These are phyloP conservation scores for Thraustochytrium striatum DNA, from an alignment of 352 stramenopile species.

Conservation along the genomic window DNA sequence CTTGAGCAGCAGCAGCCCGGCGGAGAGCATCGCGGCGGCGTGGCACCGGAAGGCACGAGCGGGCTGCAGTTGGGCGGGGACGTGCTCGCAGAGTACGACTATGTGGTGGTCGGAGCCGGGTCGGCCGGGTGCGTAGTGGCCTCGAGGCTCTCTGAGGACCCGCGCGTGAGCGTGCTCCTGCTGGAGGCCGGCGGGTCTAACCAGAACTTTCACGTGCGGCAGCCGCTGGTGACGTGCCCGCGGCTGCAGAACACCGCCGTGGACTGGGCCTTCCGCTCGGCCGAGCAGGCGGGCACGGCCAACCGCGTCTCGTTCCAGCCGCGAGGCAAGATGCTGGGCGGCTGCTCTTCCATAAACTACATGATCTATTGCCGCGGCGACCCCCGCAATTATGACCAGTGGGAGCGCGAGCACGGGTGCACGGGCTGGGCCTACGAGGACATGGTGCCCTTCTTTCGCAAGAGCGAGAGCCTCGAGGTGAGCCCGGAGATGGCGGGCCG, in stretches of 20 bases:
- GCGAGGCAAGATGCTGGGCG: slow-evolving; percentile 69
- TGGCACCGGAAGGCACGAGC: not conserved
- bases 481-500: slow-evolving; percentile 31
- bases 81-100: slow-evolving; percentile 63
- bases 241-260: not conserved
- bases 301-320: slow-evolving; percentile 36
- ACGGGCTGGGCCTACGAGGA: slow-evolving; percentile 54
- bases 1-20: not conserved
- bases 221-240: slow-evolving; percentile 29
- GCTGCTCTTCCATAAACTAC: slow-evolving; percentile 74
- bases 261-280: slow-evolving; percentile 17
- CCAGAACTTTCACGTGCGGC: slow-evolving; percentile 12
- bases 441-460: slow-evolving; percentile 20
- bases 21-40: not conserved
- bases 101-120: slow-evolving; percentile 83
- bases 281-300: not conserved
- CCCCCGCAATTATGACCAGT: slow-evolving; percentile 63
- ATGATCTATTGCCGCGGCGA: slow-evolving; percentile 73
- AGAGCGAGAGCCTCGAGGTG: not conserved
- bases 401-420: slow-evolving; percentile 62
- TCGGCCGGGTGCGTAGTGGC: slow-evolving; percentile 83
- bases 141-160: slow-evolving; percentile 74
- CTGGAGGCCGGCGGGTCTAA: slow-evolving; percentile 81
- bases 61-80: not conserved
- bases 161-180: slow-evolving; percentile 75